Evolutionary conservation across 179 eudicot species (phyloP), one percentile per base, ranked within the genome.

Genomic region (Dionaea muscipula): DNA sequence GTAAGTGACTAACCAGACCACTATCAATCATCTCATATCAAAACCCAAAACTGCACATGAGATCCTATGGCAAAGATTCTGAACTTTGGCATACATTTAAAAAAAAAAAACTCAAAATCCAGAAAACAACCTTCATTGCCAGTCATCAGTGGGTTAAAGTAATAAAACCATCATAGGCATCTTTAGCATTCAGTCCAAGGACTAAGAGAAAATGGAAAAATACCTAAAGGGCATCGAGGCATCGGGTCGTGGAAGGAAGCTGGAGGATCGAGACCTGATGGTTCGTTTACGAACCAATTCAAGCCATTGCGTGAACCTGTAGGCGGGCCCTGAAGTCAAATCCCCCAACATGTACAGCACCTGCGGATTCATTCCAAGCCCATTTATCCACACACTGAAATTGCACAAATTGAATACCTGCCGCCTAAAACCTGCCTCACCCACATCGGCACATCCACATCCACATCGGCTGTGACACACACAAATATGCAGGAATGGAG

Each of bases 281-380:
- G 87, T 88, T 47, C 99, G 77, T 64, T 83, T 93, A 26, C 99
- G 94, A 47, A 93, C 99, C 66, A 81, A 65, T 63, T 88, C 96
- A 68, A 93, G 69, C 99, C 99, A 93, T 81, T 88, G 95, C 1
- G 80, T 64, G 66, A 86, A 89, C 75, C 85, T 67, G 45, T 73
- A 73, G 12, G 84, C 93, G 1, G 88, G 79, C 14, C 85, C 90
- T 16, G 94, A 72, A 6, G 89, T 78, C 68, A 88, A 84, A 63
- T 88, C 96, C 73, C 93, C 99, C 77, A 88, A 71, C 96, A 93
- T 84, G 53, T 74, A 82, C 78, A 93, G 61, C 60, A 88, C 95
- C 96, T 93, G 81, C 55, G 39, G 10, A 31, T 31, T 31, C 35
- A 59, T n/a, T 2, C 39, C 60, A 55, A 51, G 14, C 20, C 37